phyloP scores from a whole-genome alignment of 352 stramenopile genomes.

The Pythium rishiriense region DNA sequence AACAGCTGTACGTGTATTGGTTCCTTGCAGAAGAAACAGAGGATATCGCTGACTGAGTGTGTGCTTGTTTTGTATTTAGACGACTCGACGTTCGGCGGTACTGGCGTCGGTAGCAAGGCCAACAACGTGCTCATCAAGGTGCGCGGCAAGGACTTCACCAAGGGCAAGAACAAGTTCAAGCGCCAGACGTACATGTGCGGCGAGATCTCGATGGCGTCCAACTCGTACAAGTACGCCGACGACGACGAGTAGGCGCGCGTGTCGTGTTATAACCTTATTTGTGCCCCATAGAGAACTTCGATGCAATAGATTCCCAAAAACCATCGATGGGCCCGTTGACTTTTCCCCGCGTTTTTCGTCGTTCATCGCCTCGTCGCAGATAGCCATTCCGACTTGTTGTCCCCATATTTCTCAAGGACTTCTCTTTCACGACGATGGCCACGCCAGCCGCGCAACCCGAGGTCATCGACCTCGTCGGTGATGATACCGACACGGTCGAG shows the following conservation, averaged over 20 bases:
- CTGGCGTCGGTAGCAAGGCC: constrained; percentile 96
- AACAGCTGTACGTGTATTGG: constrained; percentile 91
- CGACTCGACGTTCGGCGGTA: constrained; percentile 94
- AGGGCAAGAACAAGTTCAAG: constrained; percentile 99
- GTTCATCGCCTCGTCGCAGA: constrained; percentile 12
- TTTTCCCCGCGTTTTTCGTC: background rate
- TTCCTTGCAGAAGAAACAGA: too few relatives aligned
- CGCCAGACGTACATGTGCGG: constrained; percentile 95
- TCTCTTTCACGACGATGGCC: constrained; percentile 4
- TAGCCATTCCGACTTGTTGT: background rate
- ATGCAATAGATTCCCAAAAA: constrained; percentile 11
- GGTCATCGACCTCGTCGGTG: constrained; percentile 8
- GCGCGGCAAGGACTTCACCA: constrained; percentile 99
- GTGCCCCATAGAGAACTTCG: constrained; percentile 24
- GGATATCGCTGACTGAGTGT: too few relatives aligned
- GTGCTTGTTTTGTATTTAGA: constrained; percentile 42
- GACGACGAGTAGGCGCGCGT: constrained; percentile 20
- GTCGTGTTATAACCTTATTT: constrained; percentile 16
- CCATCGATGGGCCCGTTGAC: background rate
- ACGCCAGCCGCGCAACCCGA: background rate
- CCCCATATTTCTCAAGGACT: background rate
- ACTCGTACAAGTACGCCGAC: constrained; percentile 95
- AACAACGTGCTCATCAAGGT: constrained; percentile 98
- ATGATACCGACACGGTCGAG: background rate
- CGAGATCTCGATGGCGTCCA: constrained; percentile 91